Conservation (phyloP, 768 basidiomycete genomes). For the Cubamyces sp. region DNA sequence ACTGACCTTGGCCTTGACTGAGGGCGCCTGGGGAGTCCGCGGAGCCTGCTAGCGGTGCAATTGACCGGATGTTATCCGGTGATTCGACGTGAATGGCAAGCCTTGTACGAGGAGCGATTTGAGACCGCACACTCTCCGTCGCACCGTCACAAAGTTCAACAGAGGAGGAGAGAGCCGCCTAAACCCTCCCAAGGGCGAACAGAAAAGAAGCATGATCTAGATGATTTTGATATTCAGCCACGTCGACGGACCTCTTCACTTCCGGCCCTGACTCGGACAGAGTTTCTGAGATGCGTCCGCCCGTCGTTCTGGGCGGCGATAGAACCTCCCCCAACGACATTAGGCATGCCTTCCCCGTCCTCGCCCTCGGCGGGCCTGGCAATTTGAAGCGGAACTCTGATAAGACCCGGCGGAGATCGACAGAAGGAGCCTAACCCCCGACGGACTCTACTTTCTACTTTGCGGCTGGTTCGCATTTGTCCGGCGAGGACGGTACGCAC, state of each 20-base stretch:
- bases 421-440: neutral
- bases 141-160: neutral
- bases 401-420: neutral
- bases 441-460: too few relatives aligned
- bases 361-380: neutral
- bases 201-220: neutral
- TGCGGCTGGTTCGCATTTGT: neutral
- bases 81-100: neutral
- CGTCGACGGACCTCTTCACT: neutral
- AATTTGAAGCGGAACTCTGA: slow-evolving; percentile 4
- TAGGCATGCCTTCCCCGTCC: neutral
- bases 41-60: neutral
- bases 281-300: neutral
- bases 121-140: neutral
- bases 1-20: neutral
- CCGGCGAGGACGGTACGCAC: neutral
- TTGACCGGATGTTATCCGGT: neutral
- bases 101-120: neutral
- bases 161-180: neutral
- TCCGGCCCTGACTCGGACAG: neutral
- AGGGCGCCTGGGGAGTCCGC: neutral
- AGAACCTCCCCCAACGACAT: neutral
- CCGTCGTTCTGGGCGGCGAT: neutral
- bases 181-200: neutral
- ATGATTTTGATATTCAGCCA: slow-evolving; percentile 3